Percentiles rank a stretch among this genome's conserved stretches.
Conservation (phyloP, 768 basidiomycete genomes). For the Sutorius australiensis region DNA sequence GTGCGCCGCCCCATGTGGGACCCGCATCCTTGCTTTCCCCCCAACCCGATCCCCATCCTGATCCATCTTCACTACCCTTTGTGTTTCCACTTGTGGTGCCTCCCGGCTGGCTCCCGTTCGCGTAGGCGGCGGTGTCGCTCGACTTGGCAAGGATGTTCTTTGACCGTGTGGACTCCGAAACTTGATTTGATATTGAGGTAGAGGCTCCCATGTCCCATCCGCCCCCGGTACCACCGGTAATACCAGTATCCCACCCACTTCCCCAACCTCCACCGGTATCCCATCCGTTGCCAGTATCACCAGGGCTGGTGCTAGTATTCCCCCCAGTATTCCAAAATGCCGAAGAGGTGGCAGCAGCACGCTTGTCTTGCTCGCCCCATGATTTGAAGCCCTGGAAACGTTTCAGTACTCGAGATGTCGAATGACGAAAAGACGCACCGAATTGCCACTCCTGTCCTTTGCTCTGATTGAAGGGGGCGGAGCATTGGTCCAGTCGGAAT, state of each 20-base stretch:
- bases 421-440: slow-evolving; percentile 11
- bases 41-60: slow-evolving; percentile 4
- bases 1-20: slow-evolving; percentile 6
- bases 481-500: slow-evolving; percentile 23
- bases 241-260: slow-evolving; percentile 9
- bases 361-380: slow-evolving; percentile 4
- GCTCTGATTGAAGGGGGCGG: slow-evolving; percentile 2
- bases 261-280: slow-evolving; percentile 4
- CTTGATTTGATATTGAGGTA: slow-evolving; percentile 3
- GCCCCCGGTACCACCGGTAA: not conserved
- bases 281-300: slow-evolving; percentile 5
- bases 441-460: slow-evolving; percentile 16
- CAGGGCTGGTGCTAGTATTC: not conserved
- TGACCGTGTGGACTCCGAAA: not conserved
- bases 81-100: not conserved
- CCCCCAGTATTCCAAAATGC: not conserved
- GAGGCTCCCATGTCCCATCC: slow-evolving; percentile 8
- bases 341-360: not conserved
- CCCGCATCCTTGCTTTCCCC: not conserved
- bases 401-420: not conserved
- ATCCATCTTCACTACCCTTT: not conserved
- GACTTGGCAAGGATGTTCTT: not conserved
- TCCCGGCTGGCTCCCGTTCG: slow-evolving; percentile 1
- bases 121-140: not conserved
- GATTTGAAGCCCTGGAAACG: slow-evolving; percentile 8